These are phyloP conservation scores for Crithidia mellificae DNA, from an alignment of 208 protist species.

Conservation along the genomic window DNA sequence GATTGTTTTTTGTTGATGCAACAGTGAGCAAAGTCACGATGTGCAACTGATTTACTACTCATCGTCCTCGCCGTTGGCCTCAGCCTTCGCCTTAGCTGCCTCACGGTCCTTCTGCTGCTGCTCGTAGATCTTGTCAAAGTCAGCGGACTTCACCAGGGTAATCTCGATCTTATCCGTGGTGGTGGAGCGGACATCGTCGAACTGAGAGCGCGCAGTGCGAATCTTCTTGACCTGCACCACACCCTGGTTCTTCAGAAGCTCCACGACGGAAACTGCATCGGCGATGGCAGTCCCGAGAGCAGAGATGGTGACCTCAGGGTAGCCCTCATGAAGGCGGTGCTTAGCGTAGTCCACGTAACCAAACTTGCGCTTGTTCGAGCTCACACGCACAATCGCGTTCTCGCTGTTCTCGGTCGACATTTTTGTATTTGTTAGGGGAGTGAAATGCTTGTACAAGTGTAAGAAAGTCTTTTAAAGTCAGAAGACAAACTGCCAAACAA, in stretches of 20 bases:
- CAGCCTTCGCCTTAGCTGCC: slow-evolving; percentile 30
- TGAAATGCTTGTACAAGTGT: slow-evolving; percentile 1
- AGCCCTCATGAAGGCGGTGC: slow-evolving; percentile 80
- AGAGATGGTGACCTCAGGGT: slow-evolving; percentile 69
- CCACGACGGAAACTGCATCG: slow-evolving; percentile 84
- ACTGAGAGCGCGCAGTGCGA: slow-evolving; percentile 71
- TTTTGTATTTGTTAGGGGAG: slow-evolving; percentile 19
- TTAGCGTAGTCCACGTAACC: slow-evolving; percentile 84
- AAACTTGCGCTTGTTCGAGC: slow-evolving; percentile 78
- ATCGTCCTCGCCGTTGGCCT: slow-evolving; percentile 22
- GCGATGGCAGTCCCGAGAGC: slow-evolving; percentile 83
- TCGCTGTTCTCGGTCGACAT: slow-evolving; percentile 42
- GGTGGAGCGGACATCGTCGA: slow-evolving; percentile 57
- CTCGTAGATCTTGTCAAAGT: slow-evolving; percentile 80
- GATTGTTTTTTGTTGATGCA: not conserved
- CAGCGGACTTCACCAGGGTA: slow-evolving; percentile 65
- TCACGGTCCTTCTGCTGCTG: slow-evolving; percentile 77
- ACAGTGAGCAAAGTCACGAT: not conserved
- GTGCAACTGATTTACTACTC: slow-evolving; percentile 16
- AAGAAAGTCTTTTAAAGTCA: slow-evolving; percentile 4
- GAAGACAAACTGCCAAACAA: slow-evolving; percentile 5
- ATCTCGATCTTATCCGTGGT: slow-evolving; percentile 87
- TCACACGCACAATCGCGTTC: slow-evolving; percentile 72
- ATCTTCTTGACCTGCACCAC: slow-evolving; percentile 84
- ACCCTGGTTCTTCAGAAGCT: slow-evolving; percentile 87